Evolutionary conservation across 2,329 filamentous ascomycete genomes (phyloP), one percentile per base, ranked within the genome.

Genomic region (Lecanicillium sp.): DNA sequence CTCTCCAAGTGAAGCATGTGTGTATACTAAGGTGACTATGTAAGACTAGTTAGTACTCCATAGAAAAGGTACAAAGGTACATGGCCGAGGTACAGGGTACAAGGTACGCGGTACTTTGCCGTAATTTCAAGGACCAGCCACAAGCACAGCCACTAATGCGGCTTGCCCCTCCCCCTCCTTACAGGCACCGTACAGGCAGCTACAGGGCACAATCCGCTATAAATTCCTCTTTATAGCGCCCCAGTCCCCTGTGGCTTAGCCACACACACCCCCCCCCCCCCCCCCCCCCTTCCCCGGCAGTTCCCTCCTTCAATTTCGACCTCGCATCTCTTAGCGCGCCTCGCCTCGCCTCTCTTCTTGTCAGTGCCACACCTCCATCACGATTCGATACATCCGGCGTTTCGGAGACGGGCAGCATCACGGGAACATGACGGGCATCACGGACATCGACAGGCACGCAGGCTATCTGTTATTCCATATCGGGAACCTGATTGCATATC

Each of bases 301-400:
- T n/a, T n/a, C n/a, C n/a, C n/a, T n/a, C n/a, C n/a, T n/a, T 45
- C 29, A 32, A 39, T 39, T 33, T 46, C 26, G 23, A 26, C 36
- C 6, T 40, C 26, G 36, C 36, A 20, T 33, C 19, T 15, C n/a
- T 30, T 45, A 23, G 33, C 24, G 20, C 17, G 5, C 30, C 4
- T 33, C 30, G n/a, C n/a, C n/a, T n/a, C n/a, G n/a, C n/a, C n/a
- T n/a, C n/a, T n/a, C n/a, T n/a, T n/a, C n/a, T n/a, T n/a, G n/a
- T n/a, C 10, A 15, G 30, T 33, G n/a, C 30, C 30, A 33, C 23
- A 23, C 43, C n/a, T 30, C 33, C 42, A 23, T 37, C 23, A 15
- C 24, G 26, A 47, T 40, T 15, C n/a, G 32, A 39, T 19, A 47
- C 44, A 8, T 39, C 27, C 36, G 39, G 26, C 37, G 44, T 47